Base-by-base conservation (phyloP, 2,329 filamentous ascomycete genomes). In the Diplodia intermedia region DNA sequence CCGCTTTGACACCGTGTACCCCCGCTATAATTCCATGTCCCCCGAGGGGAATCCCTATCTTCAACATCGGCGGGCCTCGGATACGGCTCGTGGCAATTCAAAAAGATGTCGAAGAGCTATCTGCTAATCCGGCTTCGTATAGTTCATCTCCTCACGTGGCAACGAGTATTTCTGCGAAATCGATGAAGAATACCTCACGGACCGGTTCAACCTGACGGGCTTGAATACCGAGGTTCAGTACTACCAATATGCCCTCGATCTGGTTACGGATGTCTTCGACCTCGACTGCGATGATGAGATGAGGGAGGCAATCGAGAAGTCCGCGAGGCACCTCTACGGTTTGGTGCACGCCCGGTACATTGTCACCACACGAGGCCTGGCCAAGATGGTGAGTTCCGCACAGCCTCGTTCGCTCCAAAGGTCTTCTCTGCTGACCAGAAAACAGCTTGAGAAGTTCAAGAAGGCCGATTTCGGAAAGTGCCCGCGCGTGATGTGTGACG, bases 81-180 rank as follows among this genome's bases (percentile, higher is more conserved):
- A 49, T 49, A n/a, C 43, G 43, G 43, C 43, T 47, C 43, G 43
- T 47, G 20, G n/a, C n/a, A 18, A 20, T 20, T 47, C n/a, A 20
- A 47, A 20, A n/a, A 18, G 12, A 7, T 15, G 12, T 11, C 20
- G 4, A 14, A 18, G 52, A 12, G 29, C 29, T 14, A 9, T 9
- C 12, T 31, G 49, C 66, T 65, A 36, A 55, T 33, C 18, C 4
- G 7, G 18, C 15, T 60, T 60, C 4, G 20, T 14, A n/a, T 77
- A 99, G 95, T 99, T 99, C 80, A 97, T 98, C 75, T 97, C 94
- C 4, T 97, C 94, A 6, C 89, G 95, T 67, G 95, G 95, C 72
- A 98, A 99, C 82, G 95, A 99, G 79, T 99, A 99, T 82, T 99
- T 98, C 77, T 99, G 95, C 87, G 95, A 99, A 79, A 98, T 99